Evolutionary conservation across 2,329 filamentous ascomycete genomes (phyloP), one percentile per base, ranked within the genome.

Genomic region (Fusarium sterilihyphosum): DNA sequence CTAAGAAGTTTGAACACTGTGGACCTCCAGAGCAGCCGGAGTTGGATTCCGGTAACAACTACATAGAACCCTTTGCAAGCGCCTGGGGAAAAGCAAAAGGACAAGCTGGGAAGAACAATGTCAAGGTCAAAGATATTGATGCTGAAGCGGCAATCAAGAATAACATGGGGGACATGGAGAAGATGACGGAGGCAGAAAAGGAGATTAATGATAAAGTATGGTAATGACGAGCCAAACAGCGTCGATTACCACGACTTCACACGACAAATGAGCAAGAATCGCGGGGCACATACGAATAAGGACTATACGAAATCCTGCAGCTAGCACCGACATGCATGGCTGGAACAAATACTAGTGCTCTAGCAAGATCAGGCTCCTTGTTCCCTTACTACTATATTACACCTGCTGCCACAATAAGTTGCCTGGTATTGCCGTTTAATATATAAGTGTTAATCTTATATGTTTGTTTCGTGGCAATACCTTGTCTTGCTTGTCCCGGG

Each of bases 391-490:
- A 29, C 26, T 49, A n/a, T n/a, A 49, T 16, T 31, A 31, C 26
- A 49, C 46, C 26, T 49, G 9, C 13, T 31, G 26, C 46, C 46
- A 31, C 46, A 49, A 49, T 31, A 49, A 31, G 26, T 49, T 49
- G 46, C 14, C 46, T 49, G 46, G 46, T 49, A 49, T 31, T n/a
- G 26, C 26, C 46, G 26, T 22, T 49, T 29, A 31, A 49, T 22
- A 29, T 49, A 12, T 6, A n/a, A 49, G 46, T 49, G 31, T 49
- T 31, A 22, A 49, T 49, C 20, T 31, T 17, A 31, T 41, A 52
- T 52, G 44, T 52, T 58, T 72, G 60, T 49, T 43, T 38, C 47
- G 52, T 41, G 44, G 37, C 49, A 47, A 61, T 50, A 52, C 43
- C 50, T 67, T 50, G 26, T 29, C 46, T 47, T 49, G 20, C 46